These are phyloP conservation scores for Rhodotorula babjevae DNA, from an alignment of 768 basidiomycete species.

Conservation along the genomic window DNA sequence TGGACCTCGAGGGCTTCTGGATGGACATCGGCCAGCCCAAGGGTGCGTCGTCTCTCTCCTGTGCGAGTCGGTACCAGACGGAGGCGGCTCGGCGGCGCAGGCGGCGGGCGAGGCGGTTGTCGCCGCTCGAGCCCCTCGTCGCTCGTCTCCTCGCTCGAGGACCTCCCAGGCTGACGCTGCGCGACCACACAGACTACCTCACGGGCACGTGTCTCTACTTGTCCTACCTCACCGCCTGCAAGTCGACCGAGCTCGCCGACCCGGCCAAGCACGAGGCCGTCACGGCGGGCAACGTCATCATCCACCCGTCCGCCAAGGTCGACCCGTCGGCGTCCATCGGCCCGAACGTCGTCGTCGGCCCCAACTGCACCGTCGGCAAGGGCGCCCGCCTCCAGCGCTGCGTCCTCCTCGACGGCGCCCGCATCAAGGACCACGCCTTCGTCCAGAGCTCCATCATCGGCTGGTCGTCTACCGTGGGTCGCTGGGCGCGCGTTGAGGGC, in stretches of 20 bases:
- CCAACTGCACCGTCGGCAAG: constrained; percentile 50
- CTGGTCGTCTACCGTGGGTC: constrained; percentile 43
- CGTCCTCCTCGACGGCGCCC: constrained; percentile 51
- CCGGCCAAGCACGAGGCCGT: constrained; percentile 51
- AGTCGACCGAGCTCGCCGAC: constrained; percentile 45
- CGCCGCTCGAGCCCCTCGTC: neutral
- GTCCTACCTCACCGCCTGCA: constrained; percentile 48
- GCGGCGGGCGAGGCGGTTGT: too few species aligned
- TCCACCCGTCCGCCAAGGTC: constrained; percentile 50
- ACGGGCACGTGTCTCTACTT: constrained; percentile 53
- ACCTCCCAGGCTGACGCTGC: neutral
- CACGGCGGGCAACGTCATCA: constrained; percentile 51
- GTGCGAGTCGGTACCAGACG: too few species aligned
- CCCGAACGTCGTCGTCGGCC: constrained; percentile 53
- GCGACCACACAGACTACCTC: constrained; percentile 31
- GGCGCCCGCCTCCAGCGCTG: constrained; percentile 52
- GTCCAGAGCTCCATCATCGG: constrained; percentile 52
- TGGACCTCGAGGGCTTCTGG: constrained; percentile 53
- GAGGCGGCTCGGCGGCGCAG: too few species aligned
- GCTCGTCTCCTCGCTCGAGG: neutral
- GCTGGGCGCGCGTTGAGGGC: constrained; percentile 22
- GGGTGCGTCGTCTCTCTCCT: constrained; percentile 21
- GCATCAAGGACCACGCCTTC: constrained; percentile 52
- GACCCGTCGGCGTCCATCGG: constrained; percentile 50
- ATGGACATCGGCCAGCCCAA: constrained; percentile 55